Evolutionary conservation across 352 stramenopile species (phyloP).

Genomic region (Pythium monospermum): DNA sequence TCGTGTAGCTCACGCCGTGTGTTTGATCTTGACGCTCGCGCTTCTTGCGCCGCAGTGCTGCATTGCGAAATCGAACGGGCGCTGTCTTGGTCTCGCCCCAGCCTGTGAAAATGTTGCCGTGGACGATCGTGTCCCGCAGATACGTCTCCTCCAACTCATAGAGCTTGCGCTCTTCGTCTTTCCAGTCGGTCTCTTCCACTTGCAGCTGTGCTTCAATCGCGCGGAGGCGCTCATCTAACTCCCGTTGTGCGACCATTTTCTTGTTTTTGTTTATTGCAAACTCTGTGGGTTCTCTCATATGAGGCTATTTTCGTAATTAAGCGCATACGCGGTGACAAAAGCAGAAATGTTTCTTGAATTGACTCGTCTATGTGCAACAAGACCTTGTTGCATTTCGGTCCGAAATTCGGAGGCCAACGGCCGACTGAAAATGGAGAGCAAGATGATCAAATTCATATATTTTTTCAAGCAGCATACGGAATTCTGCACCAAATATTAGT

Average conservation of each 20-base stretch:
- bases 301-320: too few species aligned
- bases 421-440: too few species aligned
- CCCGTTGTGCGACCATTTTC: conserved; percentile 34
- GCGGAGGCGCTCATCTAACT: conserved; percentile 52
- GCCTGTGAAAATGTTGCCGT: conserved; percentile 69
- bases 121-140: conserved; percentile 55
- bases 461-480: too few species aligned
- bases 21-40: conserved; percentile 56
- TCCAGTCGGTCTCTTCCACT: conserved; percentile 49
- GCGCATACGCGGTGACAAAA: too few species aligned
- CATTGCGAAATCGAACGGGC: conserved; percentile 64
- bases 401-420: too few species aligned
- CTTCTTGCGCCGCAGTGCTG: conserved; percentile 49
- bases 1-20: background rate
- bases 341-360: too few species aligned
- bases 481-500: too few species aligned
- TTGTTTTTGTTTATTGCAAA: too few species aligned
- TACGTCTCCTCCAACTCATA: conserved; percentile 75
- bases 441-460: too few species aligned
- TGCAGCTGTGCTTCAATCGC: conserved; percentile 33
- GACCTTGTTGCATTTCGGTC: too few species aligned
- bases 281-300: too few species aligned
- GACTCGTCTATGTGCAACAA: too few species aligned
- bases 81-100: conserved; percentile 64
- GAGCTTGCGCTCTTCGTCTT: conserved; percentile 62